Base-by-base conservation (phyloP, 1,139 yeast species). In the Kodamaea derodonti region DNA sequence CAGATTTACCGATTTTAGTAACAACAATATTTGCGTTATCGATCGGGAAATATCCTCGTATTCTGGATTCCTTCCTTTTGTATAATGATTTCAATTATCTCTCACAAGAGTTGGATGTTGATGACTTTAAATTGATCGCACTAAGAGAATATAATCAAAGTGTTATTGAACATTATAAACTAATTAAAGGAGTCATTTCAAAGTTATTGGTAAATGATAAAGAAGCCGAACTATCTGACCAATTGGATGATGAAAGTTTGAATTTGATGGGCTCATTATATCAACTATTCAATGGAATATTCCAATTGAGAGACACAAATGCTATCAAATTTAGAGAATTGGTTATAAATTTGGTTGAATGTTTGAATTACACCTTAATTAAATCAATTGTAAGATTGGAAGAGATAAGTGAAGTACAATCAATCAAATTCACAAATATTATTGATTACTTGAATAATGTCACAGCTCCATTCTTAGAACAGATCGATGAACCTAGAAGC, bases 321-420 rank as follows among this genome's bases (percentile, higher is more conserved):
- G 34, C 41, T 9, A 30, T 38, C 6, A 58, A 54, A 39, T 67
- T 60, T 40, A 56, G 54, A 30, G 52, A 46, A 20, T 40, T 65
- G 24, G 39, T 65, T 9, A 36, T 50, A 7, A 54, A 53, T 22
- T 42, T 58, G 30, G 52, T 66, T 23, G 62, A 63, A 17, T 59
- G 58, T 38, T 48, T 58, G 27, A 60, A 60, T 41, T 54, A 48
- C 32, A 58, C 65, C 54, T 36, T 64, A 10, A 48, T 59, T 8
- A 51, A 57, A 18, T 41, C 56, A 11, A 54, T 68, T 4, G 34
- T 63, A 11, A 40, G 50, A 4, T 43, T 57, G 23, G 45, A 46
- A 7, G 73, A 66, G 35, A 66, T 69, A 23, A 58, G 69, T 4
- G 74, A 68, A 42, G 47, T 44, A 16, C 71, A 58, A 35, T 60